Percentiles rank a stretch among this genome's conserved stretches.
Conservation (phyloP, 2,329 filamentous ascomycete species). For the Karstenula rhodostoma region DNA sequence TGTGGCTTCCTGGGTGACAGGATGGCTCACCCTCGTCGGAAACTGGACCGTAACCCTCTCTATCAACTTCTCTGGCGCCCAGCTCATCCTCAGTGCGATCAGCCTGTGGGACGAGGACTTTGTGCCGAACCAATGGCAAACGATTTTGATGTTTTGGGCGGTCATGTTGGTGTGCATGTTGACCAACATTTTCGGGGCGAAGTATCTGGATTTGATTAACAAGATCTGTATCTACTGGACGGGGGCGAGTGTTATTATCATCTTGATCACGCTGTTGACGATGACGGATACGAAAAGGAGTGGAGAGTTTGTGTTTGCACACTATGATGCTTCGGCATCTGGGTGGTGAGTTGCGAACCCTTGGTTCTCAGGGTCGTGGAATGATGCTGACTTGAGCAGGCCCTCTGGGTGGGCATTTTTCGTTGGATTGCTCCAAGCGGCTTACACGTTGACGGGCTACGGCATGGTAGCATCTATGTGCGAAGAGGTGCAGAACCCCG, state of each 20-base stretch:
- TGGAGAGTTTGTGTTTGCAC: constrained; percentile 71
- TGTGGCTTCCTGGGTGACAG: constrained; percentile 73
- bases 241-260: constrained; percentile 70
- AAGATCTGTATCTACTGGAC: constrained; percentile 80
- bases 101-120: constrained; percentile 75
- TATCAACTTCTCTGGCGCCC: constrained; percentile 77
- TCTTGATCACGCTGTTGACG: constrained; percentile 69
- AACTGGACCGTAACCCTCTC: constrained; percentile 72
- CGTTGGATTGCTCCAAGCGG: constrained; percentile 72
- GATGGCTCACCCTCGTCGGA: constrained; percentile 75
- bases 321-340: constrained; percentile 71
- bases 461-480: constrained; percentile 76
- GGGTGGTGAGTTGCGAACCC: constrained; percentile 61
- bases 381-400: constrained; percentile 44
- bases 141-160: constrained; percentile 75
- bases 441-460: constrained; percentile 70
- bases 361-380: not conserved
- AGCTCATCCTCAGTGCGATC: constrained; percentile 73
- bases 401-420: constrained; percentile 76
- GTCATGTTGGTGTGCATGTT: constrained; percentile 71
- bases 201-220: constrained; percentile 72
- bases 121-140: constrained; percentile 73
- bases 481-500: constrained; percentile 74
- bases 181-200: constrained; percentile 71
- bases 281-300: constrained; percentile 67